These are phyloP conservation scores for Kalmanozyma brasiliensis DNA, from an alignment of 1,284 basidiomycete genomes.

Conservation along the genomic window DNA sequence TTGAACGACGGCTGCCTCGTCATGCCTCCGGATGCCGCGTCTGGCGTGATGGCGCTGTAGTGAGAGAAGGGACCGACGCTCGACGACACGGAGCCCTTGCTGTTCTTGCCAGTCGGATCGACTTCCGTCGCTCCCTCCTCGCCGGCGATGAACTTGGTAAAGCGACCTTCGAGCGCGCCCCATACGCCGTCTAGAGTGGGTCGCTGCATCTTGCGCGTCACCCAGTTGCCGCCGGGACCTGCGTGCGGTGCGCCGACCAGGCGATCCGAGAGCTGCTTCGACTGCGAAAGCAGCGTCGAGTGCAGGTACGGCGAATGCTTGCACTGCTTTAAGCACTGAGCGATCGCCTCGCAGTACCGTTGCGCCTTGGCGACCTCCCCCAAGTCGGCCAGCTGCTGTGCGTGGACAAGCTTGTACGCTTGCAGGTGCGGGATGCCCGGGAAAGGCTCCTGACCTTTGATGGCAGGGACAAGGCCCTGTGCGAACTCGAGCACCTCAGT, in stretches of 20 bases:
- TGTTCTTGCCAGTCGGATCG: constrained; percentile 68
- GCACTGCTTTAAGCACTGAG: constrained; percentile 73
- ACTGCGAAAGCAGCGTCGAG: constrained; percentile 77
- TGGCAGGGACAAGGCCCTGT: constrained; percentile 76
- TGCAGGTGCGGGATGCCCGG: constrained; percentile 85
- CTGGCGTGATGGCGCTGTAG: constrained; percentile 90
- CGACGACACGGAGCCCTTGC: constrained; percentile 40
- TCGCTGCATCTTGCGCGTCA: constrained; percentile 74
- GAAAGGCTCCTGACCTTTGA: constrained; percentile 88
- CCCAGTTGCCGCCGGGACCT: constrained; percentile 71
- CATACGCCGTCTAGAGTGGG: constrained; percentile 92
- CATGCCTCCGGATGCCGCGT: constrained; percentile 67
- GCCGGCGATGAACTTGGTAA: constrained; percentile 94
- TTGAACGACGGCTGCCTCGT: constrained; percentile 64
- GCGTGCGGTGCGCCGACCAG: constrained; percentile 78
- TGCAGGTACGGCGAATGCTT: constrained; percentile 78
- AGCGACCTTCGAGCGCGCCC: constrained; percentile 90
- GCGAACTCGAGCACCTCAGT: constrained; percentile 95
- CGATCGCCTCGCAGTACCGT: constrained; percentile 89
- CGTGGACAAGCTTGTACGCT: constrained; percentile 85
- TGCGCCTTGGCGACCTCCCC: constrained; percentile 66
- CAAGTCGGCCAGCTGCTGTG: constrained; percentile 75
- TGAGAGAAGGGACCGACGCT: constrained; percentile 85
- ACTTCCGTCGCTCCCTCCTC: constrained; percentile 63
- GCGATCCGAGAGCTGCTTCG: constrained; percentile 84